Evolutionary conservation across 805 yeast species (phyloP), one percentile per base, ranked within the genome.

Genomic region (Suhomyces prunicola): DNA sequence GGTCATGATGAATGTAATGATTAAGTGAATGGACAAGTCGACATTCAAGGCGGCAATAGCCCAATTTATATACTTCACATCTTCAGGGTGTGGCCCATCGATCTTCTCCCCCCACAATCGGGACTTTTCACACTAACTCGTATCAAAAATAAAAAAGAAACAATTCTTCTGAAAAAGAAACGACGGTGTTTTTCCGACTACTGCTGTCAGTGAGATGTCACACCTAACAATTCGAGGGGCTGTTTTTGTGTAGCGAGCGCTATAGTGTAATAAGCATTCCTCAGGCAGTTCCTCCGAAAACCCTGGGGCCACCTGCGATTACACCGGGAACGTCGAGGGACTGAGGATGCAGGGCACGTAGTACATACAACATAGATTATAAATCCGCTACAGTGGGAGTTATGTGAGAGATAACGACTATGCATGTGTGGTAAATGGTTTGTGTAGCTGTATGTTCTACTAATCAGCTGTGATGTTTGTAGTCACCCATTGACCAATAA

Each of bases 1-100:
- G 26, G 72, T 68, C 72, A 68, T 68, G 33, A 53, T 47, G 42
- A n/a, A 24, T 7, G 4, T 22, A 13, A 6, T n/a, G 42, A 13
- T n/a, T 44, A 12, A 9, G 42, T 10, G 22, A 46, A 15, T 13
- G 19, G 19, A n/a, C 15, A 7, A 15, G n/a, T 13, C 1, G 36
- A 40, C 7, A 6, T 3, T 12, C 13, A 13, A n/a, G 35, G 26
- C 13, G 9, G 22, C 10, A 46, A 26, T 22, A 39, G 24, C 15
- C 19, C 26, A 39, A 26, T 40, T 48, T 48, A 48, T 48, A 40
- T 41, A 26, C 23, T 48, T 41, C 47, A 19, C 27, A 22, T 36
- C 50, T 22, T 47, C 50, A 13, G 17, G 6, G 7, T n/a, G 36
- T n/a, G 7, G 17, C 36, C 17, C 36, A n/a, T 33, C 17, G 36